Evolutionary conservation across 2,329 filamentous ascomycete genomes (phyloP).

Genomic region (Penicillium sp.): DNA sequence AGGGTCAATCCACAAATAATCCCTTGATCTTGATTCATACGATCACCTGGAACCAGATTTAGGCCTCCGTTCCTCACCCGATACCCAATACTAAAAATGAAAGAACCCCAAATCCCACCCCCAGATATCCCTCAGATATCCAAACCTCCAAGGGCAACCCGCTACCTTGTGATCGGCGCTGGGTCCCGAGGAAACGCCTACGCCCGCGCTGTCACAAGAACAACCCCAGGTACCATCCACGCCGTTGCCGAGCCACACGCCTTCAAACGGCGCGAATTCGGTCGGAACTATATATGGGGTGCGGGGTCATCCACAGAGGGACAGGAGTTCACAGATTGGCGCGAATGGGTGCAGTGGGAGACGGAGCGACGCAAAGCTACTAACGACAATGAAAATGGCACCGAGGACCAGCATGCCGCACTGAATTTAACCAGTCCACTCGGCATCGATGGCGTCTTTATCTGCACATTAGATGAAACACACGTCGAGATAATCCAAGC

Average conservation of each 20-base stretch:
- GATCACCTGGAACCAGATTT: not conserved
- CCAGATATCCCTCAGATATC: not conserved
- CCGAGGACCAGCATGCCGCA: too few species aligned
- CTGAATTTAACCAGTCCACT: conserved; percentile 15
- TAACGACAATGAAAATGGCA: conserved; percentile 18
- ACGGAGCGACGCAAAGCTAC: conserved; percentile 56
- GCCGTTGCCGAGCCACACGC: conserved; percentile 79
- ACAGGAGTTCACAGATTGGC: conserved; percentile 73
- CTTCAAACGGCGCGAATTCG: conserved; percentile 74
- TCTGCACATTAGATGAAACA: conserved; percentile 82
- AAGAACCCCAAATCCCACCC: conserved; percentile 18
- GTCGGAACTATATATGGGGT: conserved; percentile 72
- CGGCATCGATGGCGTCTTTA: conserved; percentile 66
- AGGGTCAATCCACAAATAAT: not conserved
- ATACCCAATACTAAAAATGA: conserved; percentile 12
- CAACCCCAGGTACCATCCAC: conserved; percentile 67
- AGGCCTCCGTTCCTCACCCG: not conserved
- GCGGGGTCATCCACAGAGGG: conserved; percentile 49
- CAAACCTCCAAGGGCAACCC: conserved; percentile 35
- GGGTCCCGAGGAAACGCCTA: conserved; percentile 78
- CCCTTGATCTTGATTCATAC: not conserved
- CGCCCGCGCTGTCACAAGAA: conserved; percentile 64
- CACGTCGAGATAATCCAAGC: conserved; percentile 79
- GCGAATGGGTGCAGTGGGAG: conserved; percentile 74
- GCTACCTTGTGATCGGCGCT: conserved; percentile 78